Percentiles rank a stretch among this genome's conserved stretches.
These are phyloP conservation scores for Penicillium sp. DNA, from an alignment of 2,329 filamentous ascomycete genomes.

Conservation along the genomic window DNA sequence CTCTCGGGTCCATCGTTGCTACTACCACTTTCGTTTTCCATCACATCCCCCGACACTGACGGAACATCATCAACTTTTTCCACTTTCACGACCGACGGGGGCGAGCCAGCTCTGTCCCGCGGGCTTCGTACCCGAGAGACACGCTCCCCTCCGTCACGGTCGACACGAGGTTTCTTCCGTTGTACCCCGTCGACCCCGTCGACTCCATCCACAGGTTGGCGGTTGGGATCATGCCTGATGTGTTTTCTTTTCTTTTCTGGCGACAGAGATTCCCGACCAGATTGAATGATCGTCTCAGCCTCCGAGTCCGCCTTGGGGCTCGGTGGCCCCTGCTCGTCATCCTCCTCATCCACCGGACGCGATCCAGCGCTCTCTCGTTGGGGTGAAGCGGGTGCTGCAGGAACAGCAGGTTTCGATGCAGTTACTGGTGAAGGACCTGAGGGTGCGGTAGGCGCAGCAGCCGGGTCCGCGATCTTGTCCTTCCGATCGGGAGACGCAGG, in stretches of 20 bases:
- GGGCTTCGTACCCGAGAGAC: constrained; percentile 28
- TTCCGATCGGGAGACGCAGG: constrained; percentile 20
- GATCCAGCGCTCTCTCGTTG: constrained; percentile 24
- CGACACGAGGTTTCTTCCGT: constrained; percentile 34
- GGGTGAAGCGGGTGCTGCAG: constrained; percentile 9
- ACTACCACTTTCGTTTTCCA: constrained; percentile 6
- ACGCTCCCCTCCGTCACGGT: constrained; percentile 28
- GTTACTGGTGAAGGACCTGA: not conserved
- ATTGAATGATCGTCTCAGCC: constrained; percentile 53
- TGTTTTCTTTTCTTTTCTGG: constrained; percentile 49
- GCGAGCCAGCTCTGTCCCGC: constrained; percentile 30
- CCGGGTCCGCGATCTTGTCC: constrained; percentile 14
- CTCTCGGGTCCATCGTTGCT: constrained; percentile 16
- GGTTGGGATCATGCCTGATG: constrained; percentile 41
- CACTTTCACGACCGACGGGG: constrained; percentile 37
- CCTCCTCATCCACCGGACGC: constrained; percentile 25
- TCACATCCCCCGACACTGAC: constrained; percentile 24
- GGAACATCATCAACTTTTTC: constrained; percentile 38
- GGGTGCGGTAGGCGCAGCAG: not conserved
- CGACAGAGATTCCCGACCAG: constrained; percentile 46
- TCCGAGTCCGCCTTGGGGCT: constrained; percentile 49
- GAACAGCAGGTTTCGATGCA: constrained; percentile 9
- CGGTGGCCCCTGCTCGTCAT: constrained; percentile 37
- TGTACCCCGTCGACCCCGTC: constrained; percentile 19
- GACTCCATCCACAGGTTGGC: constrained; percentile 20